Evolutionary conservation across 1,284 basidiomycete species (phyloP).

Genomic region (Ceratobasidium sp.): DNA sequence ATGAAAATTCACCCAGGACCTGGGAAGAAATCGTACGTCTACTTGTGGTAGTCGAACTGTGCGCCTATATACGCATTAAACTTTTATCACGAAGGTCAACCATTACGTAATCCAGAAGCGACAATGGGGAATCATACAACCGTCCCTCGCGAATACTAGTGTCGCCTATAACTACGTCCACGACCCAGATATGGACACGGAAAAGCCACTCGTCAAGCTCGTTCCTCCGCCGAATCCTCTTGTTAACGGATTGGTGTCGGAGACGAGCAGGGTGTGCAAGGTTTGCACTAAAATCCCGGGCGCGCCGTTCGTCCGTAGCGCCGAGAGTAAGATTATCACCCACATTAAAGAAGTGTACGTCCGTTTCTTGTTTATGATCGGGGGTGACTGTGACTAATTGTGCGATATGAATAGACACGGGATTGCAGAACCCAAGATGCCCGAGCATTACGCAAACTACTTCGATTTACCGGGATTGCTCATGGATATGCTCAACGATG

Average conservation of each 20-base stretch:
- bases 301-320: not conserved
- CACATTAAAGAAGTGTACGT: constrained; percentile 32
- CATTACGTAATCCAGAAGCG: constrained; percentile 3
- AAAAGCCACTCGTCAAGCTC: constrained; percentile 11
- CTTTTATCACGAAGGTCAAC: not conserved
- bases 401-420: too few relatives aligned
- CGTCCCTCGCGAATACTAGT: not conserved
- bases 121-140: not conserved
- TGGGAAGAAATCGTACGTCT: constrained; percentile 36
- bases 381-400: too few relatives aligned
- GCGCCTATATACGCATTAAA: not conserved
- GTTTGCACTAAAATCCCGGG: not conserved
- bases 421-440: too few relatives aligned
- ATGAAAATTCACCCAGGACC: not conserved
- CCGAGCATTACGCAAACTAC: too few relatives aligned
- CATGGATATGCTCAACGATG: too few relatives aligned
- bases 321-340: not conserved
- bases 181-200: constrained; percentile 4
- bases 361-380: not conserved
- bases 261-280: not conserved
- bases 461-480: too few relatives aligned
- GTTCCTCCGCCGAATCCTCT: not conserved
- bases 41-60: too few relatives aligned
- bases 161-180: constrained; percentile 14
- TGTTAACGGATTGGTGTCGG: not conserved